These are phyloP conservation scores for Thalassiosira hispida DNA, from an alignment of 352 stramenopile genomes.

Conservation along the genomic window DNA sequence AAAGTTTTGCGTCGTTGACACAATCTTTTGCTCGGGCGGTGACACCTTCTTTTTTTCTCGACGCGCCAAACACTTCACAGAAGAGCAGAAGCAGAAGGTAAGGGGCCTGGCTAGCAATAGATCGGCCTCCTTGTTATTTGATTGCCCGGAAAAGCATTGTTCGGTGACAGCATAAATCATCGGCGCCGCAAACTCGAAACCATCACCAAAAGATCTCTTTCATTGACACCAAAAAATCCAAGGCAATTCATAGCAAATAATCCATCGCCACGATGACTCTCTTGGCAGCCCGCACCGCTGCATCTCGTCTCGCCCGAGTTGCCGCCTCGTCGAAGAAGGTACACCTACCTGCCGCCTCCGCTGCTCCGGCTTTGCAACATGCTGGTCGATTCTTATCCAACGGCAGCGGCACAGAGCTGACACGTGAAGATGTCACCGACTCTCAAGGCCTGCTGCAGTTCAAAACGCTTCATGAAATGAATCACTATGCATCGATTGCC, in stretches of 20 bases:
- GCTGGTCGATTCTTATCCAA: slow-evolving; percentile 28
- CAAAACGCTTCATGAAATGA: slow-evolving; percentile 66
- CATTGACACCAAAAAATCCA: background rate
- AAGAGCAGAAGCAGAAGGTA: too few relatives aligned
- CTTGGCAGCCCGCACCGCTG: slow-evolving; percentile 17
- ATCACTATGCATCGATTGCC: slow-evolving; percentile 47
- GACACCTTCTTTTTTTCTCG: background rate
- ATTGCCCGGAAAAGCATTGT: too few relatives aligned
- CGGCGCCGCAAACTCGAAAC: too few relatives aligned
- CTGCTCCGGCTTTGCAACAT: too few relatives aligned
- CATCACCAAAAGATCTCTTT: background rate
- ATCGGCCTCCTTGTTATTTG: too few relatives aligned
- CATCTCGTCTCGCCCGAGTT: slow-evolving; percentile 18
- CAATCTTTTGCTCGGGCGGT: background rate
- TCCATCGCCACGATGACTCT: slow-evolving; percentile 11
- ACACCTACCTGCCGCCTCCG: background rate
- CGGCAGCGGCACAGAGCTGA: background rate
- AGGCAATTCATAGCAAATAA: background rate
- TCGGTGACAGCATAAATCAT: slow-evolving; percentile 1
- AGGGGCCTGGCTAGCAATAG: too few relatives aligned
- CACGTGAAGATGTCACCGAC: slow-evolving; percentile 47
- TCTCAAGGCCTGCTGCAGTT: slow-evolving; percentile 59
- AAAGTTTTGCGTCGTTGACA: background rate
- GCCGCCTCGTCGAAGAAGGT: slow-evolving; percentile 15
- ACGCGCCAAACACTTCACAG: too few relatives aligned